Evolutionary conservation across 768 basidiomycete species (phyloP).

Genomic region (Mycena vulgaris): DNA sequence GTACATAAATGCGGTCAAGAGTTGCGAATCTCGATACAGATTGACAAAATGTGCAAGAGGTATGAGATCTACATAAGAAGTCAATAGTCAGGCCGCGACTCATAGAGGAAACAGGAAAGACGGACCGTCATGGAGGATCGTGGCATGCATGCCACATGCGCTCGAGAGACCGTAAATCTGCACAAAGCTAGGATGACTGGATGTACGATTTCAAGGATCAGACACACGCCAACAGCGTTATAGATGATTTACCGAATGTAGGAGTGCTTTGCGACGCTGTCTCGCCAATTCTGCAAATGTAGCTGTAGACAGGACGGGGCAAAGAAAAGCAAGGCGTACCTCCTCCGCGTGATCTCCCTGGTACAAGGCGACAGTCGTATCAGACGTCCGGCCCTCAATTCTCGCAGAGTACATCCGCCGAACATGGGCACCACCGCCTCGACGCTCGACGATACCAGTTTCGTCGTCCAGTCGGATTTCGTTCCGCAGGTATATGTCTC

Average conservation of each 20-base stretch:
- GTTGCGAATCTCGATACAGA: not conserved
- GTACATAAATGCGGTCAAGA: not conserved
- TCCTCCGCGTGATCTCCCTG: slow-evolving; percentile 9
- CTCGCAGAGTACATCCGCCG: slow-evolving; percentile 8
- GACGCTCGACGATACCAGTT: not conserved
- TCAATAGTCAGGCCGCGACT: too few species aligned
- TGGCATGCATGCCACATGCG: not conserved
- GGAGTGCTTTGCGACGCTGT: not conserved
- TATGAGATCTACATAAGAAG: not conserved
- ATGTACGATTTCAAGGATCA: not conserved
- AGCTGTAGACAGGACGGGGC: not conserved
- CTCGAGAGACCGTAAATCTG: not conserved
- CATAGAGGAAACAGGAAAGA: not conserved
- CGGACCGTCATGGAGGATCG: not conserved
- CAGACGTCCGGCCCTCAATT: not conserved
- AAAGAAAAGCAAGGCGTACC: not conserved
- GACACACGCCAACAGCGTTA: not conserved
- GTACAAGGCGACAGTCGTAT: slow-evolving; percentile 2
- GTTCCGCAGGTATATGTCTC: slow-evolving; percentile 2
- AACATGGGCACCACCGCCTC: not conserved
- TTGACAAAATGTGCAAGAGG: not conserved
- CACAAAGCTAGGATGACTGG: not conserved
- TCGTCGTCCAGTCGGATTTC: not conserved
- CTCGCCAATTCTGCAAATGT: not conserved
- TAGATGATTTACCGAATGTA: not conserved